A percentile compares a stretch with the other conserved stretches of the same genome.
phyloP scores from a whole-genome alignment of 805 yeast genomes.

The Saccharomycopsis guyanensis region DNA sequence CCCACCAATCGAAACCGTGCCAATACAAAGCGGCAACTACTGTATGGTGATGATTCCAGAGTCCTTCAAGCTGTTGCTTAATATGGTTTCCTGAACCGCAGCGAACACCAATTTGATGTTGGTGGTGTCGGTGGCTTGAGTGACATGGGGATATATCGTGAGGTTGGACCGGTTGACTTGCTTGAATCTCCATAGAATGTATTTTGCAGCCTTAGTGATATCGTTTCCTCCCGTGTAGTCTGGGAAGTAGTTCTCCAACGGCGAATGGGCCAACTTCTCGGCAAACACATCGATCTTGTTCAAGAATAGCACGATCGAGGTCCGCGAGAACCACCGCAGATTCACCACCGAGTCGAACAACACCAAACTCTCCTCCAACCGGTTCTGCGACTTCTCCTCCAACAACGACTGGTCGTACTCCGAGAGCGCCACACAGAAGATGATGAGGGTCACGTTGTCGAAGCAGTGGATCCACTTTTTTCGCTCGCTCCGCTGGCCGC shows the following conservation, averaged over 20 bases:
- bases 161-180: slow-evolving; percentile 77
- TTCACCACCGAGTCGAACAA: slow-evolving; percentile 87
- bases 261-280: slow-evolving; percentile 73
- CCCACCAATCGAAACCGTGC: no score
- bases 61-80: slow-evolving; percentile 69
- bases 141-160: slow-evolving; percentile 81
- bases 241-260: slow-evolving; percentile 76
- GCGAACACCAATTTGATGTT: slow-evolving; percentile 82
- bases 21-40: no score
- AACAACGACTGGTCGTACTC: slow-evolving; percentile 84
- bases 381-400: slow-evolving; percentile 68
- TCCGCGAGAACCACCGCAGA: slow-evolving; percentile 85
- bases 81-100: slow-evolving; percentile 71
- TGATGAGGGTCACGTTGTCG: slow-evolving; percentile 82
- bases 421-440: slow-evolving; percentile 84
- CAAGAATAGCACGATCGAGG: slow-evolving; percentile 77
- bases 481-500: slow-evolving; percentile 90
- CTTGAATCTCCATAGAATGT: slow-evolving; percentile 83
- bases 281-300: slow-evolving; percentile 89
- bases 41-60: slow-evolving; percentile 45
- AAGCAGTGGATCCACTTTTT: slow-evolving; percentile 96
- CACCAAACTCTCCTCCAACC: slow-evolving; percentile 74
- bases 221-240: slow-evolving; percentile 89
- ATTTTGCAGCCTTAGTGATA: slow-evolving; percentile 84
- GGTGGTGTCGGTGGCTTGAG: slow-evolving; percentile 91